Base-by-base conservation (phyloP, 2,329 filamentous ascomycete species). In the Chalaropsis ovoidea region DNA sequence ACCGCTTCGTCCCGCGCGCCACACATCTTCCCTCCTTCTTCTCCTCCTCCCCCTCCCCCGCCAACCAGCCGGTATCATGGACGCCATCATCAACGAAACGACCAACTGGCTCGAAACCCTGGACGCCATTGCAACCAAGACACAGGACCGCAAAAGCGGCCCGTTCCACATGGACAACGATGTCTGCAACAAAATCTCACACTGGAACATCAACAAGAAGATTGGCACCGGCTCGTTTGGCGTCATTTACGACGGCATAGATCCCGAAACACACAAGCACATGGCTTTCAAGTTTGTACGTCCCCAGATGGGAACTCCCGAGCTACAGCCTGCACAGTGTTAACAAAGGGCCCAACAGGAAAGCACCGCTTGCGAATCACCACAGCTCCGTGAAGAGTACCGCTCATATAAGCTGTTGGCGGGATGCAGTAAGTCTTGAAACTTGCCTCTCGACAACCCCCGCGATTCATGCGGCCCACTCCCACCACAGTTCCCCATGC, bases 211-310 rank as follows among this genome's bases (percentile, higher is more conserved):
- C 4, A 56, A 43, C 11, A 52, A 67, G 31, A 64, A 65, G 49
- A 56, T 67, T 22, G 66, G 66, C 43, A 65, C 63, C 10, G 66
- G 66, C 11, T 67, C 66, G 13, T 67, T 67, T 45, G 66, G 66
- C 13, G 66, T 67, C n/a, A 61, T 67, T 7, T 67, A 65, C 39
- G 66, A 60, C n/a, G 66, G 62, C 2, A 39, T 42, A 8, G 60
- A 64, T 22, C 35, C 56, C 15, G 43, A 60, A 2, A 58, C 43
- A 2, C 43, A 15, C 11, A 45, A 60, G 47, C 54, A 56, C 24
- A 35, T 65, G 8, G 66, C 66, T 10, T 49, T 67, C 45, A 67
- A 67, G 39, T 67, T 67, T 65, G 66, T 65, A 45, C 22, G 63
- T 58, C 17, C 22, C 52, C 24, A 31, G 31, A 31, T 3, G 3